These are phyloP conservation scores for Pisolithus tinctorius DNA, from an alignment of 768 basidiomycete species.

Conservation along the genomic window DNA sequence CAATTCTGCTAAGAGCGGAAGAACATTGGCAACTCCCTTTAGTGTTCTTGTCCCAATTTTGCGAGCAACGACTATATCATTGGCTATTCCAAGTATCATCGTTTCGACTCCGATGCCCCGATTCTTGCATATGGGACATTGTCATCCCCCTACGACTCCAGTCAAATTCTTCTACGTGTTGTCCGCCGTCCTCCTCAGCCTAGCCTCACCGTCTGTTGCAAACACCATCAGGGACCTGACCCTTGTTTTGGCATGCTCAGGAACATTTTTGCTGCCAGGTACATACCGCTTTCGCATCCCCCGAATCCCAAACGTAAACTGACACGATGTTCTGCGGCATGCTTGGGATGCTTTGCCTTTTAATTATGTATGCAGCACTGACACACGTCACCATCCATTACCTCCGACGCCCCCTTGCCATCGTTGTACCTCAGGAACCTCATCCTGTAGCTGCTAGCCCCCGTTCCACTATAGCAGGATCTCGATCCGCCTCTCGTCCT, in stretches of 20 bases:
- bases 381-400: constrained; percentile 80
- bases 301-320: no score
- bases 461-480: constrained; percentile 11
- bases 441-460: constrained; percentile 14
- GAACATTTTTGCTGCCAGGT: constrained; percentile 63
- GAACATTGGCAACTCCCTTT: constrained; percentile 1
- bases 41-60: constrained; percentile 28
- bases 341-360: neutral
- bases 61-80: constrained; percentile 45
- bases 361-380: constrained; percentile 38
- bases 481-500: constrained; percentile 16
- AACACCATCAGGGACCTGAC: constrained; percentile 40
- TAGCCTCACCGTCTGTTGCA: constrained; percentile 36
- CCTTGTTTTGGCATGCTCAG: constrained; percentile 44
- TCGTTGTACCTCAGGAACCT: constrained; percentile 60
- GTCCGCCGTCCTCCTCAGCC: constrained; percentile 37
- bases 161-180: constrained; percentile 39
- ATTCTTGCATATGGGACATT: constrained; percentile 37
- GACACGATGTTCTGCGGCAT: neutral
- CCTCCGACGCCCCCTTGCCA: constrained; percentile 77
- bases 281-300: neutral
- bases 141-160: constrained; percentile 33
- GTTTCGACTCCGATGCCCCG: constrained; percentile 50
- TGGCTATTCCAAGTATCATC: constrained; percentile 54
- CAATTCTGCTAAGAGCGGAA: neutral